phyloP scores from a whole-genome alignment of 257 asterid genomes.

The Penstemon davidsonii region DNA sequence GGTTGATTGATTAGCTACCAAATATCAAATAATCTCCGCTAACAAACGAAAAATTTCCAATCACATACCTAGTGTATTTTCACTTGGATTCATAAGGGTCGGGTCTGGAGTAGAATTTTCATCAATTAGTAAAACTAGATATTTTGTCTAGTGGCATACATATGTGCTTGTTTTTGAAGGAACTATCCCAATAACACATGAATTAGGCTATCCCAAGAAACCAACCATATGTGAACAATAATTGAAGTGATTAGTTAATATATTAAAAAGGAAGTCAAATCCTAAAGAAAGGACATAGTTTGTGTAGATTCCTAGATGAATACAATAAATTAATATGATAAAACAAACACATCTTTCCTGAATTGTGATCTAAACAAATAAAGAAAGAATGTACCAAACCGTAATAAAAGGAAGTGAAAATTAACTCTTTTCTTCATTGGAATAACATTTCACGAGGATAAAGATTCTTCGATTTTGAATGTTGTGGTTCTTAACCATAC shows the following conservation, averaged over 20 bases:
- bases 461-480: conserved; percentile 1
- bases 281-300: background rate
- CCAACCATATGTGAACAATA: conserved; percentile 17
- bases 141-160: conserved; percentile 9
- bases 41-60: background rate
- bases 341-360: background rate
- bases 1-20: too few species aligned
- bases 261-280: conserved; percentile 9
- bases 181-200: background rate
- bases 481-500: background rate
- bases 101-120: background rate
- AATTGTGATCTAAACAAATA: background rate
- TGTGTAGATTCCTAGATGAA: background rate
- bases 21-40: too few species aligned
- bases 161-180: conserved; percentile 16
- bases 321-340: background rate
- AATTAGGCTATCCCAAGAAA: conserved; percentile 6
- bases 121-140: background rate
- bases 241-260: background rate
- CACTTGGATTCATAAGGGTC: background rate
- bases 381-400: too few species aligned
- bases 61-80: background rate
- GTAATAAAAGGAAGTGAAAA: background rate
- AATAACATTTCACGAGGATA: background rate
- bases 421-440: background rate